Base-by-base conservation (phyloP, 305 asterid genomes). In the Plantago lanceolata region DNA sequence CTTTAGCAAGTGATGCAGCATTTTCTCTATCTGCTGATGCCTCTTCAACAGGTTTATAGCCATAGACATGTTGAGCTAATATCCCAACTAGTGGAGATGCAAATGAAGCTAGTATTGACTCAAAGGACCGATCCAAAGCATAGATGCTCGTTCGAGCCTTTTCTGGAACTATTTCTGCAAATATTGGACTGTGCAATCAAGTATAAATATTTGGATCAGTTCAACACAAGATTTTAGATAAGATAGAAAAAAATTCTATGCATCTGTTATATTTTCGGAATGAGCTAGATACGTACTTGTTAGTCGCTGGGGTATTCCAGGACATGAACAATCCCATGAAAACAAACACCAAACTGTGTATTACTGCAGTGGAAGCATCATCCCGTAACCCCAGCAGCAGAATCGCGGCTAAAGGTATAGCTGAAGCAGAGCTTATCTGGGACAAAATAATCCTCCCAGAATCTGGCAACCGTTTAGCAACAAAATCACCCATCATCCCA, bases 221-320 rank as follows among this genome's bases (percentile, higher is more conserved):
- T 29, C 94, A 82, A 24, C 19, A 24, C 55, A 50, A 24, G 2
- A 24, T 24, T 24, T 24, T 24, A 24, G 28, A 71, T 86, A 95
- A 21, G 94, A 81, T n/a, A n/a, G n/a, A n/a, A n/a, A n/a, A n/a
- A n/a, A n/a, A n/a, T n/a, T n/a, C n/a, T n/a, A n/a, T n/a, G n/a
- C n/a, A n/a, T n/a, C n/a, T n/a, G n/a, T n/a, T n/a, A n/a, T n/a
- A n/a, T n/a, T n/a, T n/a, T n/a, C n/a, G n/a, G n/a, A n/a, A n/a
- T n/a, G n/a, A n/a, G n/a, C n/a, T n/a, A n/a, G 76, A 89, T 24
- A 89, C 3, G 54, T 84, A 89, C 97, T 85, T 85, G 89, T 85
- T 90, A 37, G 97, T 81, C 16, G 97, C 95, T 7, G 93, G 82
- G 63, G 81, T 86, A 68, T 84, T 84, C 97, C 97, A 90, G 29